These are phyloP conservation scores for Fusarium sp. DNA, from an alignment of 2,329 filamentous ascomycete genomes.

Conservation along the genomic window DNA sequence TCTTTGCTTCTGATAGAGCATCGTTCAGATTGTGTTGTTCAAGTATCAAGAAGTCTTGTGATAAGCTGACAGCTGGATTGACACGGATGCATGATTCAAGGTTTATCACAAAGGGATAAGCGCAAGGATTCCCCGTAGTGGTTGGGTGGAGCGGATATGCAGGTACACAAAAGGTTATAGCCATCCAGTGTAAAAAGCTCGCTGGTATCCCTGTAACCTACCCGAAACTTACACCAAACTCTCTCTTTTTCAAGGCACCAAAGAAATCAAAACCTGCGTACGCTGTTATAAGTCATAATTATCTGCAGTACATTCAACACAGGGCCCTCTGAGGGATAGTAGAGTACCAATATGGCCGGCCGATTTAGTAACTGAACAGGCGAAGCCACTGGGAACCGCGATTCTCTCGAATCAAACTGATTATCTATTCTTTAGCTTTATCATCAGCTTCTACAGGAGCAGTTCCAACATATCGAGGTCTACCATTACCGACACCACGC, in stretches of 20 bases:
- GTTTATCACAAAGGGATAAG: slow-evolving; percentile 6
- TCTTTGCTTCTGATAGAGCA: not conserved
- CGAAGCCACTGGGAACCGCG: no score
- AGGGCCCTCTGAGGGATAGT: no score
- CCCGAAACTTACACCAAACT: not conserved
- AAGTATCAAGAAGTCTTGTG: no score
- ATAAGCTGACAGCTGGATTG: not conserved
- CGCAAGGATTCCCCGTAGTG: not conserved
- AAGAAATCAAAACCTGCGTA: not conserved
- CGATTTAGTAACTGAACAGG: no score
- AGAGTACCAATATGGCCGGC: no score
- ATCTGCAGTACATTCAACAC: not conserved
- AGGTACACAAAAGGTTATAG: slow-evolving; percentile 31
- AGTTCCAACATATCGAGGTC: no score
- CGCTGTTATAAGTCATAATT: not conserved
- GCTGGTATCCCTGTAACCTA: not conserved
- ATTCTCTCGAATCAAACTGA: not conserved
- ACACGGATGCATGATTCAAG: not conserved
- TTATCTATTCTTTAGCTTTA: not conserved
- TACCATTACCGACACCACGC: no score
- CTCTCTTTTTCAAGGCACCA: not conserved
- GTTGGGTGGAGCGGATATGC: slow-evolving; percentile 26
- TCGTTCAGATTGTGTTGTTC: not conserved
- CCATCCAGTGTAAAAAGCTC: not conserved
- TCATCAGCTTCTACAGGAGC: no score